Base-by-base conservation (phyloP, 2,329 filamentous ascomycete species). In the Scolecobasidium constrictum region DNA sequence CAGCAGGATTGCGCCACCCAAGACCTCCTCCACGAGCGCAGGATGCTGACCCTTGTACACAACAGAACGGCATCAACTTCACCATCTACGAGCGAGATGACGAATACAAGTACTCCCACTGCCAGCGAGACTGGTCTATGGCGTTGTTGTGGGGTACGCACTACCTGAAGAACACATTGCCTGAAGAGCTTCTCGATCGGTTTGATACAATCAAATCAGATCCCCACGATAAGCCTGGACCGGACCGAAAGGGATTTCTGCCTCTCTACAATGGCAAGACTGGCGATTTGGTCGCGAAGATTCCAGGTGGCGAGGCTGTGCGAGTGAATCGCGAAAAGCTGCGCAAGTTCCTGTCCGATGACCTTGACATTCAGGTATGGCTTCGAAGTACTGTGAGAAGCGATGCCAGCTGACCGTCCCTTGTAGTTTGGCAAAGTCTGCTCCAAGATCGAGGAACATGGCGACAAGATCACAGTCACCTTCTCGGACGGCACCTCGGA, bases 71-170 rank as follows among this genome's bases (percentile, higher is more conserved):
- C 19, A 47, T 50, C n/a, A 26, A 15, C 5, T 45, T 33, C 42
- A 38, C 46, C 5, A 37, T 49, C 40, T 44, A 35, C 19, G 48
- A 51, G 36, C 26, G 35, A 15, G 47, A 49, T 16, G 38, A 44
- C 12, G 34, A 38, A 5, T 23, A 40, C 9, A 37, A 38, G 15
- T 40, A 42, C 40, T 38, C 16, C 11, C 16, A 45, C 34, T 19
- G 46, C 16, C 31, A 41, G 5, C 41, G 42, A 19, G 50, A 52
- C 40, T 52, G 49, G 50, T 41, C 44, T 18, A 50, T 52, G 47
- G 46, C 46, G 5, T 40, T 52, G 7, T 47, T 50, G 37, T 52
- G 49, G 50, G 41, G 45, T 16, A 18, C 40, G 1, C n/a, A 22
- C 19, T 15, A 26, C 23, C 16, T 47, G 39, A 33, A 46, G 28